Conservation (phyloP, 202 grass and related monocot genomes). For the Tripidium arundinaceum region DNA sequence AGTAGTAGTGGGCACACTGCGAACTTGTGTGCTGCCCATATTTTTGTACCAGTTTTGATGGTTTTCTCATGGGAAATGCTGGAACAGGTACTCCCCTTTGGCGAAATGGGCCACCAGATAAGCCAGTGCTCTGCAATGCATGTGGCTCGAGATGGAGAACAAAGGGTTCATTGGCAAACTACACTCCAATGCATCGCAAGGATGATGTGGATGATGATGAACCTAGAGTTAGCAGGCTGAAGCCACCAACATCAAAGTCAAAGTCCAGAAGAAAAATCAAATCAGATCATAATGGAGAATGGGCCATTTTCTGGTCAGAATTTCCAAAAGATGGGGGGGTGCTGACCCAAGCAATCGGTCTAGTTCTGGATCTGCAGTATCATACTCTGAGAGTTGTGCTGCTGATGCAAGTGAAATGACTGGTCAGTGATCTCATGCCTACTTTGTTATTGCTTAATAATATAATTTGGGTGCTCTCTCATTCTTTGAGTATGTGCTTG, state of each 20-base stretch:
- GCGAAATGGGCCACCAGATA: slow-evolving; percentile 93
- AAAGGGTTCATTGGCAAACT: slow-evolving; percentile 85
- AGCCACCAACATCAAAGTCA: slow-evolving; percentile 37
- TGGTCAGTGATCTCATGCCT: slow-evolving; percentile 51
- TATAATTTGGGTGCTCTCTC: not conserved
- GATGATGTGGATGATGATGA: slow-evolving; percentile 52
- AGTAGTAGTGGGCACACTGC: not conserved
- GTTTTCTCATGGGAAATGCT: slow-evolving; percentile 32
- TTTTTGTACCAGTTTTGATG: not conserved
- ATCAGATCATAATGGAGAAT: slow-evolving; percentile 41
- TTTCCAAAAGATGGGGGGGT: slow-evolving; percentile 63
- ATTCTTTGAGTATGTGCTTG: slow-evolving; percentile 16
- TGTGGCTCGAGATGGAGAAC: slow-evolving; percentile 96
- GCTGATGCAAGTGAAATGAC: slow-evolving; percentile 73
- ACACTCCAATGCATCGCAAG: slow-evolving; percentile 82
- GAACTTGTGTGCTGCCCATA: not conserved
- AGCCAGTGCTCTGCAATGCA: slow-evolving; percentile 97
- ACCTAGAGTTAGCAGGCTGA: slow-evolving; percentile 53
- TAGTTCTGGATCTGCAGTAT: slow-evolving; percentile 82
- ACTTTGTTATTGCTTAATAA: slow-evolving; percentile 14
- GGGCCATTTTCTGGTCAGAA: slow-evolving; percentile 80
- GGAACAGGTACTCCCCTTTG: slow-evolving; percentile 95
- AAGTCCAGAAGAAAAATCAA: slow-evolving; percentile 49
- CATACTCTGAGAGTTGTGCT: slow-evolving; percentile 82
- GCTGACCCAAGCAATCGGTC: slow-evolving; percentile 64